phyloP scores from a whole-genome alignment of 2,329 filamentous ascomycete species.

The Apiospora saccharicola region DNA sequence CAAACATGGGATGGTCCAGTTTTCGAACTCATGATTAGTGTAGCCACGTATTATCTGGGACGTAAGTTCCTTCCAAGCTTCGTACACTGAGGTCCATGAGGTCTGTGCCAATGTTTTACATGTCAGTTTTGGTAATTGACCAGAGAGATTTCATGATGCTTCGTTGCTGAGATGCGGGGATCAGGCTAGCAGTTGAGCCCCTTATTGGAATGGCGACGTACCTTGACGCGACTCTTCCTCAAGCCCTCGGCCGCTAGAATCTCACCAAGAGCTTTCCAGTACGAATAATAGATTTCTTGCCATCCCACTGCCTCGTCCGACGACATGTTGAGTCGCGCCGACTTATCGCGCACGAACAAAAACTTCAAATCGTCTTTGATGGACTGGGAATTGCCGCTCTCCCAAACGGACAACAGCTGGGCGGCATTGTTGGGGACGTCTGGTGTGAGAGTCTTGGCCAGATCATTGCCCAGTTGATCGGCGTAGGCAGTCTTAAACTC shows the following conservation, averaged over 20 bases:
- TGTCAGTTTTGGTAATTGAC: slow-evolving; percentile 16
- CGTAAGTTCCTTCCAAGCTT: slow-evolving; percentile 86
- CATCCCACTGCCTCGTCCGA: slow-evolving; percentile 79
- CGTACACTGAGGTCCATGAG: slow-evolving; percentile 86
- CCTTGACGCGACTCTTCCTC: slow-evolving; percentile 40
- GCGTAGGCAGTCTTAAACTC: slow-evolving; percentile 76
- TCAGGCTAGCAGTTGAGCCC: not conserved
- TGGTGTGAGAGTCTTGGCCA: slow-evolving; percentile 80
- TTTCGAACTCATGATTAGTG: slow-evolving; percentile 75
- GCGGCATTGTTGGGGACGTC: slow-evolving; percentile 69
- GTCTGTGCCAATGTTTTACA: slow-evolving; percentile 42
- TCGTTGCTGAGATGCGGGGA: not conserved
- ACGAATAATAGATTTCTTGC: slow-evolving; percentile 83
- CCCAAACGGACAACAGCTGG: slow-evolving; percentile 74
- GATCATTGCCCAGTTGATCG: slow-evolving; percentile 70
- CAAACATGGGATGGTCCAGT: slow-evolving; percentile 92
- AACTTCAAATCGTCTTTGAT: slow-evolving; percentile 75
- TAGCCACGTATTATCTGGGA: slow-evolving; percentile 83
- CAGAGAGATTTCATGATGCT: slow-evolving; percentile 5
- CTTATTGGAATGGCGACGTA: slow-evolving; percentile 31
- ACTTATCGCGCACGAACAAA: slow-evolving; percentile 69
- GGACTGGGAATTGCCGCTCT: slow-evolving; percentile 71
- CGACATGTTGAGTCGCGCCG: slow-evolving; percentile 60
- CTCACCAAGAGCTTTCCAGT: slow-evolving; percentile 83
- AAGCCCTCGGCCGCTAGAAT: slow-evolving; percentile 72